Evolutionary conservation across 106 monocot species (phyloP).

Genomic region (Agapanthus africanus): DNA sequence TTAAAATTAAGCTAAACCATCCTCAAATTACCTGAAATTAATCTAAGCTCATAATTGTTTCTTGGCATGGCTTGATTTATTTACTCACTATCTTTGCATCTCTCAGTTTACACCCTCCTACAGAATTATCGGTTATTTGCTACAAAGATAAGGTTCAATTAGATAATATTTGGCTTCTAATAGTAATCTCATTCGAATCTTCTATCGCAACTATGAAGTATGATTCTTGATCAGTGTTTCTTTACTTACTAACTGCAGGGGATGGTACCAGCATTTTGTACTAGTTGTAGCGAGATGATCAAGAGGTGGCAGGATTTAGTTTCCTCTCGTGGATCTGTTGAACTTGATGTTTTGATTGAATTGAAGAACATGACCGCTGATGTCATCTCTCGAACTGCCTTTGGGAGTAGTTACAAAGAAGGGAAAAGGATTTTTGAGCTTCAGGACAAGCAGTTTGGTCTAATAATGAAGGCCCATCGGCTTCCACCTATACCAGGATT

Average conservation of each 20-base stretch:
- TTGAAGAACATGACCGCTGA: slow-evolving; percentile 42
- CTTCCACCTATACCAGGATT: slow-evolving; percentile 23
- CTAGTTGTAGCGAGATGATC: slow-evolving; percentile 40
- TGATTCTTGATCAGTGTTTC: too few relatives aligned
- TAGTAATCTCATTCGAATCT: too few relatives aligned
- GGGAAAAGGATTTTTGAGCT: slow-evolving; percentile 36
- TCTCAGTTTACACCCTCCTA: too few relatives aligned
- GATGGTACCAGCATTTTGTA: slow-evolving; percentile 51
- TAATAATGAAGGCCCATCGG: slow-evolving; percentile 9
- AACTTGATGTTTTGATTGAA: slow-evolving; percentile 42
- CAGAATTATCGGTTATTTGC: too few relatives aligned
- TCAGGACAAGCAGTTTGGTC: slow-evolving; percentile 19
- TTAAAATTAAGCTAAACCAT: too few relatives aligned
- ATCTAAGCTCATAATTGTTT: too few relatives aligned
- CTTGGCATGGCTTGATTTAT: too few relatives aligned
- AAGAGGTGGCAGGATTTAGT: slow-evolving; percentile 30
- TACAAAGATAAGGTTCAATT: too few relatives aligned
- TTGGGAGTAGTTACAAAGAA: slow-evolving; percentile 39
- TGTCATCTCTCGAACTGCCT: slow-evolving; percentile 54
- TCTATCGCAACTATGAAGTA: too few relatives aligned
- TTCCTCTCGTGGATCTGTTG: slow-evolving; percentile 12
- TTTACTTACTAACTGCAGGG: slow-evolving; percentile 38
- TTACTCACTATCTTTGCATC: too few relatives aligned
- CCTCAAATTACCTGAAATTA: too few relatives aligned
- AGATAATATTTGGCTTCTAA: too few relatives aligned